Evolutionary conservation across 306 rosid genomes (phyloP).

Genomic region (Cajanus cajan): DNA sequence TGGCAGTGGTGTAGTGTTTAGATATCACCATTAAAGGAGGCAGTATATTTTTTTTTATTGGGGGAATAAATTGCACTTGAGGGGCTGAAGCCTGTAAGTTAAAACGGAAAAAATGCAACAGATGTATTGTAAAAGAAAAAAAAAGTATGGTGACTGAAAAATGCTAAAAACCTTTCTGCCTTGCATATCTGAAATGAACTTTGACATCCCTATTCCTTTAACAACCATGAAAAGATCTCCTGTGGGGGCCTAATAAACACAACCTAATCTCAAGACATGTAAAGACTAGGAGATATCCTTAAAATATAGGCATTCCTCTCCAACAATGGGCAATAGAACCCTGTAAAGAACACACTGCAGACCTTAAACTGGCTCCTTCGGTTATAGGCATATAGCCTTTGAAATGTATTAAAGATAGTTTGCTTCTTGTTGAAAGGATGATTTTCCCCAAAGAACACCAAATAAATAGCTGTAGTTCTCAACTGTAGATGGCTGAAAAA

Average conservation of each 20-base stretch:
- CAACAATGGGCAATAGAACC: neutral
- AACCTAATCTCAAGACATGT: neutral
- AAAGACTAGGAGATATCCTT: neutral
- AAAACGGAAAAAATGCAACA: neutral
- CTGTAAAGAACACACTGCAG: neutral
- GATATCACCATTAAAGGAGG: neutral
- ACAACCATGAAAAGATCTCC: neutral
- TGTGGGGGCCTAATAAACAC: neutral
- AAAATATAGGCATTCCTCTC: neutral
- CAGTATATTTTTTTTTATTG: neutral
- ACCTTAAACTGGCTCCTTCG: neutral
- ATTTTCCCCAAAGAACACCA: neutral
- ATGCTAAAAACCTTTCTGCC: neutral
- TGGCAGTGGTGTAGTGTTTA: slow-evolving; percentile 21
- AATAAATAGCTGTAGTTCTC: neutral
- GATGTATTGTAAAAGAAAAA: neutral
- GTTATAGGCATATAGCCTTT: neutral
- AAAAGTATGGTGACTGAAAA: neutral
- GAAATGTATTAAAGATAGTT: neutral
- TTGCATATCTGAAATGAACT: neutral
- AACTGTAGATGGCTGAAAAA: neutral
- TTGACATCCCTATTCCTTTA: neutral
- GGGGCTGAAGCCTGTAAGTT: neutral
- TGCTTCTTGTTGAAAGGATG: neutral
- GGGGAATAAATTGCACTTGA: neutral